Evolutionary conservation across 371 early-diverging fungal genomes (phyloP).

Genomic region (Mortierella sp.): DNA sequence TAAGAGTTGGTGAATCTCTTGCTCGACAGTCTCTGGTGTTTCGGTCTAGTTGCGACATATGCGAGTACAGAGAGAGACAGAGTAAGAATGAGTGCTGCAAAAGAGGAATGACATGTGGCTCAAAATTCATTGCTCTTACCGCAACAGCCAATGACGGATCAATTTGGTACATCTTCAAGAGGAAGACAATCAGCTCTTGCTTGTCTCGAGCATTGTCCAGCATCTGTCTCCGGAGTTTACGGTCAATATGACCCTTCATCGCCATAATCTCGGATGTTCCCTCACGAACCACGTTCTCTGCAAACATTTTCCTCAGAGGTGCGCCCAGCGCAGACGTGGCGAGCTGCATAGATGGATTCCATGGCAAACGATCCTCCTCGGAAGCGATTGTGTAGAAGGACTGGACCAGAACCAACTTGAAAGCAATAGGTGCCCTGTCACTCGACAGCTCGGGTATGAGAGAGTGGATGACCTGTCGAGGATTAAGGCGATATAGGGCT

Average conservation of each 20-base stretch:
- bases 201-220: constrained; percentile 68
- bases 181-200: constrained; percentile 77
- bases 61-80: neutral
- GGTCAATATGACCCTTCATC: constrained; percentile 31
- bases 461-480: constrained; percentile 70
- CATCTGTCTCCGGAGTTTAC: constrained; percentile 54
- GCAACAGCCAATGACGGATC: constrained; percentile 79
- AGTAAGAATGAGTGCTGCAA: neutral
- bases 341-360: constrained; percentile 77
- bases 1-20: constrained; percentile 74
- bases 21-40: constrained; percentile 57
- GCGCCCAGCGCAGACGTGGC: constrained; percentile 75
- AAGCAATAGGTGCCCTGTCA: constrained; percentile 73
- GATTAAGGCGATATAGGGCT: constrained; percentile 81
- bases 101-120: neutral
- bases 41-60: constrained; percentile 58
- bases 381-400: constrained; percentile 78
- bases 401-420: constrained; percentile 80
- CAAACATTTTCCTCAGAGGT: constrained; percentile 76
- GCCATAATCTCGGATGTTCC: constrained; percentile 37
- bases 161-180: constrained; percentile 78
- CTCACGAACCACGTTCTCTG: constrained; percentile 64
- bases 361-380: constrained; percentile 75
- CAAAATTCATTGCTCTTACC: constrained; percentile 56
- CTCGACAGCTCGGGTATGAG: constrained; percentile 77